These are phyloP conservation scores for Candida multigemmis DNA, from an alignment of 805 yeast species.

Conservation along the genomic window DNA sequence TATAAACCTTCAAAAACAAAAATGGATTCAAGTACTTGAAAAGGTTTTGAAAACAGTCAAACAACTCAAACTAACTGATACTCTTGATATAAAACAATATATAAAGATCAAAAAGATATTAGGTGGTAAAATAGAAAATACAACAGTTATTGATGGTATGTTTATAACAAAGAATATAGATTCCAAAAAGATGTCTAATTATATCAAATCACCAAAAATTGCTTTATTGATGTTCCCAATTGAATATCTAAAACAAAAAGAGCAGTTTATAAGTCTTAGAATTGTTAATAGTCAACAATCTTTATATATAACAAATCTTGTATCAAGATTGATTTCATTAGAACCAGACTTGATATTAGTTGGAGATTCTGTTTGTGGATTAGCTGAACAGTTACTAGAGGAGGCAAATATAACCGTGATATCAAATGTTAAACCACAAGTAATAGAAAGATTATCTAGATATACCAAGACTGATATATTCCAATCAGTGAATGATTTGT, in stretches of 20 bases:
- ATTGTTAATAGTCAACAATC: conserved; percentile 81
- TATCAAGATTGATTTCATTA: conserved; percentile 65
- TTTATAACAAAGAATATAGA: conserved; percentile 82
- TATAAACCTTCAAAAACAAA: conserved; percentile 30
- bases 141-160: conserved; percentile 63
- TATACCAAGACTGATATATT: conserved; percentile 80
- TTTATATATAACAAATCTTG: conserved; percentile 75
- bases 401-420: conserved; percentile 77
- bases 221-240: conserved; percentile 82
- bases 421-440: conserved; percentile 70
- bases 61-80: conserved; percentile 57
- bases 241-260: conserved; percentile 71
- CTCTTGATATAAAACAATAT: conserved; percentile 80
- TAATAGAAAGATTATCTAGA: conserved; percentile 68
- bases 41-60: conserved; percentile 47
- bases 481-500: conserved; percentile 76
- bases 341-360: conserved; percentile 74
- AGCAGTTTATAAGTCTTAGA: conserved; percentile 72
- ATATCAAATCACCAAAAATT: conserved; percentile 60
- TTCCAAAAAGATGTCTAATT: conserved; percentile 64
- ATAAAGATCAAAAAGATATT: conserved; percentile 77
- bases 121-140: conserved; percentile 61
- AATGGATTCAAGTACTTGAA: conserved; percentile 54
- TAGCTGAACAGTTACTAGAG: conserved; percentile 64
- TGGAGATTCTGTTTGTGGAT: conserved; percentile 73